Conservation (phyloP, 805 yeast genomes). For the Yamadazyma phyllophila region DNA sequence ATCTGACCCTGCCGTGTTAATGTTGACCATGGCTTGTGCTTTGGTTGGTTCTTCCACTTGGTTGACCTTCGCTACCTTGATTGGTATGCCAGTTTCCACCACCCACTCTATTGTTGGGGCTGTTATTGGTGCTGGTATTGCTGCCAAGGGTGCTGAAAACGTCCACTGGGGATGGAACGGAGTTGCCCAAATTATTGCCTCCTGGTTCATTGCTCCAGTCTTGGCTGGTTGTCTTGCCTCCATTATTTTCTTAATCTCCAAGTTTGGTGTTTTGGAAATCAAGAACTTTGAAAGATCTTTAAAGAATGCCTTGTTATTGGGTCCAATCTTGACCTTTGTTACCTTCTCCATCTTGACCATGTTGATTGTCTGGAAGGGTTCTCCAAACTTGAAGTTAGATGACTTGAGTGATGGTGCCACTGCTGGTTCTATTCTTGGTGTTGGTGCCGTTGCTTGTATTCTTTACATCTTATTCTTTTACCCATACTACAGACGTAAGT, state of each 20-base stretch:
- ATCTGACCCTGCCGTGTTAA: slow-evolving; percentile 63
- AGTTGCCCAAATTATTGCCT: slow-evolving; percentile 68
- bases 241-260: slow-evolving; percentile 55
- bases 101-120: slow-evolving; percentile 80
- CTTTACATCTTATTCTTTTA: slow-evolving; percentile 53
- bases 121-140: slow-evolving; percentile 71
- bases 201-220: slow-evolving; percentile 77
- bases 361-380: slow-evolving; percentile 80
- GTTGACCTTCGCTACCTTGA: slow-evolving; percentile 62
- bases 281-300: slow-evolving; percentile 42
- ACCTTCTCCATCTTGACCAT: slow-evolving; percentile 66
- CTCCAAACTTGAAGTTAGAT: slow-evolving; percentile 62
- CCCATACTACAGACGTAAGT: slow-evolving; percentile 62
- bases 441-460: slow-evolving; percentile 54
- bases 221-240: slow-evolving; percentile 66
- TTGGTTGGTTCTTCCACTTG: slow-evolving; percentile 69
- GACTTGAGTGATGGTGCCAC: slow-evolving; percentile 52
- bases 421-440: slow-evolving; percentile 61
- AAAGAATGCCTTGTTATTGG: slow-evolving; percentile 53
- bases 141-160: slow-evolving; percentile 60
- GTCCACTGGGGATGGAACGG: slow-evolving; percentile 78
- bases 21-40: slow-evolving; percentile 76
- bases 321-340: slow-evolving; percentile 59
- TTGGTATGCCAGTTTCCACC: slow-evolving; percentile 79
- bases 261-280: slow-evolving; percentile 60